A percentile compares a stretch with the other conserved stretches of the same genome.
phyloP scores from a whole-genome alignment of 306 rosid genomes.

The Carpinus fangiana region DNA sequence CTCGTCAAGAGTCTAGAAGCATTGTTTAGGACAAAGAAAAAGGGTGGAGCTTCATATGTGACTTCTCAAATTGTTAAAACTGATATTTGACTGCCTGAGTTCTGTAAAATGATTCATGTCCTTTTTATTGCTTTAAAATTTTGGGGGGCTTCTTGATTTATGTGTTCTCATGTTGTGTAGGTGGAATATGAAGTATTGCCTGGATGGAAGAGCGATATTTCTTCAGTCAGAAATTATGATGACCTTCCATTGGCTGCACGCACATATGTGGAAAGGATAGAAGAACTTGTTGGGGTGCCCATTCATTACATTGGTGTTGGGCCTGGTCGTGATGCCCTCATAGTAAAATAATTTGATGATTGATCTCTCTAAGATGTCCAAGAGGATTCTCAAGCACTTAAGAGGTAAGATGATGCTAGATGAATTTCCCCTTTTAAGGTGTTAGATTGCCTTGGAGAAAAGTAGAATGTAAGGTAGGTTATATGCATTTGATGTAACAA shows the following conservation, averaged over 20 bases:
- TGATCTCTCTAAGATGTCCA: not conserved
- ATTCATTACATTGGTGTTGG: constrained; percentile 92
- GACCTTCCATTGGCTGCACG: constrained; percentile 89
- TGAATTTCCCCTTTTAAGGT: constrained; percentile 30
- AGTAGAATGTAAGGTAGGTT: constrained; percentile 29
- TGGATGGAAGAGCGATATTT: constrained; percentile 87
- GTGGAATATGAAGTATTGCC: constrained; percentile 86
- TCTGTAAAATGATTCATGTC: not conserved
- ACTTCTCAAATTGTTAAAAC: constrained; percentile 2
- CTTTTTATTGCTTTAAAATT: not conserved
- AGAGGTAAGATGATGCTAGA: constrained; percentile 30
- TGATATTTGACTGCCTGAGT: not conserved
- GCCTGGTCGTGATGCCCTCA: constrained; percentile 95
- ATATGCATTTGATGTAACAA: constrained; percentile 23
- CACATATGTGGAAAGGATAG: constrained; percentile 79
- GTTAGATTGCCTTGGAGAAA: constrained; percentile 21
- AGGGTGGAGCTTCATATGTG: not conserved
- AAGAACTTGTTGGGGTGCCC: constrained; percentile 84
- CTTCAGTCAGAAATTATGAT: constrained; percentile 72
- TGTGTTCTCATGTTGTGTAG: constrained; percentile 41
- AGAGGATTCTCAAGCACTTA: constrained; percentile 24
- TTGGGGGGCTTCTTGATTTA: constrained; percentile 8
- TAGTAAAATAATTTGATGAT: constrained; percentile 48
- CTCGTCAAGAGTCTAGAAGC: not conserved
- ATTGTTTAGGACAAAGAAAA: not conserved